phyloP scores from a whole-genome alignment of 176 grass and related monocot genomes.

The Cymbopogon citratus region DNA sequence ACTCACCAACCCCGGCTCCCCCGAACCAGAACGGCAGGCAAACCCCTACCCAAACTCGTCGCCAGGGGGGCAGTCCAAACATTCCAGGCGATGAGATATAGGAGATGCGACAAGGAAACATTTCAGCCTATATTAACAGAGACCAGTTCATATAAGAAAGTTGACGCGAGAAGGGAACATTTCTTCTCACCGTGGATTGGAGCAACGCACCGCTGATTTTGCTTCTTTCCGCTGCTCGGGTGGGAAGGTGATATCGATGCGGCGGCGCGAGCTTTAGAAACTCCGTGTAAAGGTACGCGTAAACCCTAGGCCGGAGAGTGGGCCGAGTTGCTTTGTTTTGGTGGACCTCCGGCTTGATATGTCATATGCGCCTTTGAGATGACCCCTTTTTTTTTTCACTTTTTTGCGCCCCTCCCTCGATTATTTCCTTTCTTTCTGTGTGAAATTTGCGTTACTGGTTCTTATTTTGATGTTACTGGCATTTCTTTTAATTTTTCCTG shows the following conservation, averaged over 20 bases:
- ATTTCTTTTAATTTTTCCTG: too few relatives aligned
- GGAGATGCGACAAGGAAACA: too few relatives aligned
- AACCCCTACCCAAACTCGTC: too few relatives aligned
- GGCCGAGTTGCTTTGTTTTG: background rate
- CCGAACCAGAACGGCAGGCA: too few relatives aligned
- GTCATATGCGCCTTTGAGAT: background rate
- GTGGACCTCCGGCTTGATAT: background rate
- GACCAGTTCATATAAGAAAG: background rate
- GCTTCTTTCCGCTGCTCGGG: background rate
- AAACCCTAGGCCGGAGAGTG: constrained; percentile 32
- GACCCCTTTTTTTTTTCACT: too few relatives aligned
- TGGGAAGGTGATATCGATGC: background rate
- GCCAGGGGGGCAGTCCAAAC: background rate
- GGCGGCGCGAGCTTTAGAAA: background rate
- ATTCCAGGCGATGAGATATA: background rate
- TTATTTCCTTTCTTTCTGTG: background rate
- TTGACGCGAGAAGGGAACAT: background rate
- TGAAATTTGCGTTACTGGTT: background rate
- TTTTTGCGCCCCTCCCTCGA: too few relatives aligned
- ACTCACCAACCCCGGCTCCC: too few relatives aligned
- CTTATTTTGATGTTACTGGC: too few relatives aligned
- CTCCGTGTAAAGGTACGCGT: background rate
- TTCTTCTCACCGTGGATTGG: constrained; percentile 9
- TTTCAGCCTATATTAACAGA: background rate
- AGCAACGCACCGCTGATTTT: background rate